Evolutionary conservation across 306 rosid species (phyloP), one percentile per base, ranked within the genome.

Genomic region (Lithocarpus polystachyus): DNA sequence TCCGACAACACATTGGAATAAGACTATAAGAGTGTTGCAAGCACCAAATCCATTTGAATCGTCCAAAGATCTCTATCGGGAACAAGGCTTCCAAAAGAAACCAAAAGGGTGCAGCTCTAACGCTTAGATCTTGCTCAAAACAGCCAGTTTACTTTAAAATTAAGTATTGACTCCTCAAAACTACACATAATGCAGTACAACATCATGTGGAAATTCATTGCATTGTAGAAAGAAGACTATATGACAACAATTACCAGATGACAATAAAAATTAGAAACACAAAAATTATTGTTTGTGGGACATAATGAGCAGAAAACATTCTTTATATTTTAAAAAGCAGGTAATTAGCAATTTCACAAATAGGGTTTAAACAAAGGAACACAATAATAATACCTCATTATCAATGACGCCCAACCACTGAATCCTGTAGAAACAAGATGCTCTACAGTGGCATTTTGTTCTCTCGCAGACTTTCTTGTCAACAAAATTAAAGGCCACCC

Each of bases 401-500:
- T 73, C 90, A 94, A 82, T 67, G 86, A 82, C 23, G 88, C 86
- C 96, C 96, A 86, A 59, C 69, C 89, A 40, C 79, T 84, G 68
- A 64, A 88, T 35, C 98, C 98, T 3, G 86, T 85, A 57, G 94
- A 78, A 74, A 75, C 28, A 81, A 94, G 97, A 71, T 61, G 75
- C 77, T 87, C 82, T 67, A 54, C 73, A 64, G 92, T 88, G 78
- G 82, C 72, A 71, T 90, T 89, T 75, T 79, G 79, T 71, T 73
- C 78, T 40, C 67, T 84, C 64, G 37, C 83, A 17, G 89, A 76
- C 60, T 86, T 84, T 87, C 97, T 90, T 48, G 96, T 90, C 45
- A 89, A 48, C 76, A 92, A 82, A 77, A 87, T 84, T 74, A 92
- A 76, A n/a, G 96, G 83, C 97, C 98, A 94, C 13, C 97, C 89